Evolutionary conservation across 768 basidiomycete genomes (phyloP).

Genomic region (Xerocomellus dryophilus): DNA sequence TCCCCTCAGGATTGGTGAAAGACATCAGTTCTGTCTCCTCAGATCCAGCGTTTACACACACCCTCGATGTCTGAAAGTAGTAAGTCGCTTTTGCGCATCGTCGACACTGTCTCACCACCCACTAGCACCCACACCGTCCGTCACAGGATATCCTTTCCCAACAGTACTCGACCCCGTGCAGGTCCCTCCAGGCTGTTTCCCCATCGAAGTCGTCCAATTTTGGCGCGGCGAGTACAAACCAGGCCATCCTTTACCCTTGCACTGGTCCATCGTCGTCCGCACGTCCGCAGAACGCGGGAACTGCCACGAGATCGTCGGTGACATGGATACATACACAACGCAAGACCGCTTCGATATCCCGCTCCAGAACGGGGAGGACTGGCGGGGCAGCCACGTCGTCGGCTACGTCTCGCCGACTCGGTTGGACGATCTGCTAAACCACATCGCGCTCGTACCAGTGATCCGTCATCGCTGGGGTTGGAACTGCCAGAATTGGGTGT

Average conservation of each 20-base stretch:
- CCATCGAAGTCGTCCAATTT: slow-evolving; percentile 29
- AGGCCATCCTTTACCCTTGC: slow-evolving; percentile 18
- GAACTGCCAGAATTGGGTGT: slow-evolving; percentile 32
- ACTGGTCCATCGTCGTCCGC: slow-evolving; percentile 30
- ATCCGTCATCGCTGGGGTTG: slow-evolving; percentile 14
- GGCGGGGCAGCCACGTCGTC: slow-evolving; percentile 28
- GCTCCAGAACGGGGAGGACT: slow-evolving; percentile 10
- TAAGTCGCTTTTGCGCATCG: neutral
- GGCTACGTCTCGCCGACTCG: slow-evolving; percentile 20
- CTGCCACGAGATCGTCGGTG: slow-evolving; percentile 28
- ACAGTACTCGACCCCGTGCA: slow-evolving; percentile 14
- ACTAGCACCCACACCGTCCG: neutral
- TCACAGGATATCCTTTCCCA: neutral
- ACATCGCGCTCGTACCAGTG: slow-evolving; percentile 21
- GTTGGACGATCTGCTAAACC: slow-evolving; percentile 16
- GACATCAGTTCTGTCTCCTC: neutral
- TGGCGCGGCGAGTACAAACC: slow-evolving; percentile 26
- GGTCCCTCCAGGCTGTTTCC: slow-evolving; percentile 14
- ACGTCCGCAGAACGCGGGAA: slow-evolving; percentile 22
- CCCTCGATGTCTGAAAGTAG: slow-evolving; percentile 1
- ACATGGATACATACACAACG: slow-evolving; percentile 21
- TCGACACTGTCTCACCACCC: neutral
- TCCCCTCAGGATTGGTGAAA: neutral
- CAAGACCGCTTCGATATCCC: slow-evolving; percentile 16
- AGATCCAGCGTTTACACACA: neutral